Evolutionary conservation across 2,329 filamentous ascomycete genomes (phyloP), one percentile per base, ranked within the genome.

Genomic region (Diplodia corticola): DNA sequence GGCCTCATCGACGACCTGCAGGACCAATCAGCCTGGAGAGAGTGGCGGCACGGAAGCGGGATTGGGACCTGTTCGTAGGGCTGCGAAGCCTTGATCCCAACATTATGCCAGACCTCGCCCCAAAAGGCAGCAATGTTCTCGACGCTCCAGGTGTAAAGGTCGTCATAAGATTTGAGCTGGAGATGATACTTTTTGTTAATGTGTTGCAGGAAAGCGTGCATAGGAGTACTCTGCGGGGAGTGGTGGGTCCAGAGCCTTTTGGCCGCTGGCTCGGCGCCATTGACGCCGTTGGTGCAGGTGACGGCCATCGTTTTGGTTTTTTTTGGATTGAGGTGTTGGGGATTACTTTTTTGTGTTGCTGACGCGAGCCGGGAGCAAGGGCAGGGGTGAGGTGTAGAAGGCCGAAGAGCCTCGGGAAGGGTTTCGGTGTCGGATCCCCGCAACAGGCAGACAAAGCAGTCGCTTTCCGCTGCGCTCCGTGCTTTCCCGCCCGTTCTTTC

Each of bases 141-240:
- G 69, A 95, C 85, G 70, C 92, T 97, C 94, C 94, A 98, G 75
- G 85, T 80, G 80, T 94, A 91, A 9, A 98, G 84, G n/a, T 87
- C 87, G 22, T 88, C 80, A 74, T 97, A 97, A 69, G 83, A 86
- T 20, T 82, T 75, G 54, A 95, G 81, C 24, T 81, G 75, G 65
- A 92, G 77, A 12, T 80, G 78, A 73, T 93, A 86, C 72, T 89
- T 90, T 68, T 85, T 75, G 77, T 90, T 92, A 69, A 96, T 83
- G 63, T 82, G 81, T 71, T 88, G 82, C 70, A 92, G 84, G 76
- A 95, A 96, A 60, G 82, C 82, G 80, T 85, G 88, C 83, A 94
- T 91, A 65, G 85, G 85, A 7, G 91, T 94, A 46, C 84, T 84
- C 54, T 85, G 77, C 7, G 91, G 91, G 71, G 85, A 79, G 37